Base-by-base conservation (phyloP, 805 yeast species). In the Debaryomyces tyrocola region DNA sequence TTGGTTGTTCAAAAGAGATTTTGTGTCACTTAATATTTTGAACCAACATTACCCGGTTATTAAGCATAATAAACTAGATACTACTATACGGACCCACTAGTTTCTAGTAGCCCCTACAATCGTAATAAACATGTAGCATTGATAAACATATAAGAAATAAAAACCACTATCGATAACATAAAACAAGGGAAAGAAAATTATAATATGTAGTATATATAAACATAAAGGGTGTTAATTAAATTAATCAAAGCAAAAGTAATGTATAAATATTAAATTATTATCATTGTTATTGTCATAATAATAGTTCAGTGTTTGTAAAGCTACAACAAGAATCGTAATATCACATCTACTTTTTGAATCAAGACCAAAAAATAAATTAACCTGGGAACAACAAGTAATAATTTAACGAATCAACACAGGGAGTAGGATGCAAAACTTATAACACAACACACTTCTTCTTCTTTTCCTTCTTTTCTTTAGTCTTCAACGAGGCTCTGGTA, bases 401-500 rank as follows among this genome's bases (percentile, higher is more conserved):
- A 31, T 31, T 31, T 31, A 31, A 31, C 34, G 8, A 31, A 24
- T 24, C 11, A 33, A 33, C 15, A 15, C 35, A 20, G 20, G 24
- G 24, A 18, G 40, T 24, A 24, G 9, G 37, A 41, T 41, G 44
- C 44, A 41, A 35, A 45, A 21, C 39, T 70, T 76, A 87, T 73
- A 87, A 80, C 55, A 87, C 76, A 59, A 77, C 73, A 75, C 95
- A 87, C 74, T 81, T 83, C 73, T 80, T 84, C 77, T 79, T 80
- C 75, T 79, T 80, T 63, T 78, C 79, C 62, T 68, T 73, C 69
- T 69, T 70, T 60, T 75, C 80, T 68, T 84, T 81, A 46, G 83
- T 81, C 75, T 78, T 80, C 59, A 90, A 79, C 15, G 96, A 88
- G 46, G 96, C 96, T 67, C 96, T 81, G 20, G 96, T 89, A 29